phyloP scores from a whole-genome alignment of 495 filamentous ascomycete species.

The Aspergillus baeticus region DNA sequence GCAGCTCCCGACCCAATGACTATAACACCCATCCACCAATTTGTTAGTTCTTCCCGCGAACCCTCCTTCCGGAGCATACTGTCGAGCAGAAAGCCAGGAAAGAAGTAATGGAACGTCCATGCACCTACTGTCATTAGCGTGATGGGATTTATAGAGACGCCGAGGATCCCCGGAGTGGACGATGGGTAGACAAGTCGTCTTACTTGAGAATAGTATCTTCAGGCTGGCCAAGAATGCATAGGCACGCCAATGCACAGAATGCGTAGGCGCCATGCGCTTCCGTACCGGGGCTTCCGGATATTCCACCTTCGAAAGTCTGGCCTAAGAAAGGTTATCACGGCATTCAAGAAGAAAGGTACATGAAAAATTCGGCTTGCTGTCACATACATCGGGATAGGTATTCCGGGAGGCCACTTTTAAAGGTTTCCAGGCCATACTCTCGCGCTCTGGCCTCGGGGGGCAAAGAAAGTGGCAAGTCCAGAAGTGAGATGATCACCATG shows the following conservation, averaged over 20 bases:
- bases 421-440: conserved; percentile 41
- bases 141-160: no score
- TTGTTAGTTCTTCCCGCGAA: conserved; percentile 96
- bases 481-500: conserved; percentile 73
- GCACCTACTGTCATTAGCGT: conserved; percentile 50
- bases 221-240: conserved; percentile 79
- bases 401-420: conserved; percentile 68
- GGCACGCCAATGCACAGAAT: conserved; percentile 86
- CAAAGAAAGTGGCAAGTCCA: conserved; percentile 78
- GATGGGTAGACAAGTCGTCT: conserved; percentile 19
- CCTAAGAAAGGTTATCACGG: conserved; percentile 47
- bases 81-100: conserved; percentile 83
- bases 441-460: conserved; percentile 59
- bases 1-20: conserved; percentile 93
- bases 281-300: conserved; percentile 72
- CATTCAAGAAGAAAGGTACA: no score
- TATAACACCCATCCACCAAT: conserved; percentile 96
- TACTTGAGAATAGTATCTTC: conserved; percentile 66
- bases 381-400: conserved; percentile 75
- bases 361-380: no score
- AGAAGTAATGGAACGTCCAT: conserved; percentile 76
- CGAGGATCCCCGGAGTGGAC: no score
- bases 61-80: conserved; percentile 89
- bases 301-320: conserved; percentile 92
- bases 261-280: conserved; percentile 98